Percentiles rank a stretch among this genome's conserved stretches.
phyloP scores from a whole-genome alignment of 257 asterid genomes.

The Echium plantagineum region DNA sequence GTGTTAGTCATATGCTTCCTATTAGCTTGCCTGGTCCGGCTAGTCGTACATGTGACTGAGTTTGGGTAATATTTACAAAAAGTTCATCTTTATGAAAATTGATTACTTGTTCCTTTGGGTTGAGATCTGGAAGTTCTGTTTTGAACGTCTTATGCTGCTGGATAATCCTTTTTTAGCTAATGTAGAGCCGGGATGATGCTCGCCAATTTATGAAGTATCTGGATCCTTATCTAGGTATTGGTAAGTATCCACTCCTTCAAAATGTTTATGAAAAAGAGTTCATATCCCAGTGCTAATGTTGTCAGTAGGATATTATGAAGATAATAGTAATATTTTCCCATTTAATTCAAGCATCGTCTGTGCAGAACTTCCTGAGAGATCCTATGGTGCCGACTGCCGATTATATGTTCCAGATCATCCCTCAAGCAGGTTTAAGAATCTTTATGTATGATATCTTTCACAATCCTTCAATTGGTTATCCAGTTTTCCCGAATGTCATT shows the following conservation, averaged over 20 bases:
- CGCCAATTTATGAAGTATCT: conserved; percentile 71
- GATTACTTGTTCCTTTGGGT: no score
- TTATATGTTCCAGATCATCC: conserved; percentile 78
- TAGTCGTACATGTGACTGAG: not conserved
- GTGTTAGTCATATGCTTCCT: no score
- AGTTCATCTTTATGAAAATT: no score
- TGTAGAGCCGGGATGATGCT: conserved; percentile 90
- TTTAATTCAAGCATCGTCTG: not conserved
- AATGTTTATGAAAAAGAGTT: not conserved
- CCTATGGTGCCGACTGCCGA: conserved; percentile 92
- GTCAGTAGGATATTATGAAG: not conserved
- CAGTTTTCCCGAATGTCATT: not conserved
- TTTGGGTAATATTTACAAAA: not conserved
- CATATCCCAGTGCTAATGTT: conserved; percentile 13
- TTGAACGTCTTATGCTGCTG: not conserved
- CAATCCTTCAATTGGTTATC: conserved; percentile 5
- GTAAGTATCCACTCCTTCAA: conserved; percentile 21
- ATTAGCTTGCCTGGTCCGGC: not conserved
- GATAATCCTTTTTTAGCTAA: not conserved
- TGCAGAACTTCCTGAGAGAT: conserved; percentile 93
- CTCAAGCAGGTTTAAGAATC: conserved; percentile 97
- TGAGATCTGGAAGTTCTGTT: no score
- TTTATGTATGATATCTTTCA: conserved; percentile 80
- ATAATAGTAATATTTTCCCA: not conserved
- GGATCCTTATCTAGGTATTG: conserved; percentile 88